Base-by-base conservation (phyloP, 805 yeast species). In the Cyberlindnera meyerae region DNA sequence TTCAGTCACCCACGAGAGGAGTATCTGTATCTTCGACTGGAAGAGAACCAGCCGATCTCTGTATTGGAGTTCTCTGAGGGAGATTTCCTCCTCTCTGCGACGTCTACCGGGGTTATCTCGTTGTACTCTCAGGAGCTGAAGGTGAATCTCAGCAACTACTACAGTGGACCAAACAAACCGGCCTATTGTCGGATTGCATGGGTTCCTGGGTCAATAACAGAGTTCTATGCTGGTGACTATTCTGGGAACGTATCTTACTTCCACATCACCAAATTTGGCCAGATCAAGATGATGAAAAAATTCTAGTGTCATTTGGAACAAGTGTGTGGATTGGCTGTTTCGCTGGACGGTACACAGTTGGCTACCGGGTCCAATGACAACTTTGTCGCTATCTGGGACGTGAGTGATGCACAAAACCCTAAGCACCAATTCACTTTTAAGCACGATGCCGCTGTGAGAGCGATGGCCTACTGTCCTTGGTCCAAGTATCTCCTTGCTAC, bases 391-490 rank as follows among this genome's bases (percentile, higher is more conserved):
- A 63, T 89, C 2, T 88, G 95, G 95, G 77, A 82, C 46, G 69
- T 83, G 15, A 35, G 62, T 3, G 54, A 66, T 36, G 40, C 61
- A 5, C 29, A 43, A 4, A 37, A 53, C 0, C 82, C 90, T 8
- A 50, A 37, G 16, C 48, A 73, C 32, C 58, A 62, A 42, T 75
- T 68, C 52, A 54, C 59, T 8, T 62, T 88, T 34, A 74, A 70
- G 1, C 97, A 89, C 51, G 62, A 66, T 3, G 95, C 96, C 2
- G 97, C 97, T 0, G 89, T 89, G 0, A 88, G 88, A 49, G 97
- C 96, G 0, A 65, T 89, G 30, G 82, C 90, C 4, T 89, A 75
- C 50, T 89, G 96, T 54, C 97, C 97, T 0, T 88, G 96, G 96
- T 71, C 86, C 14, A 76, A 76, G 11, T 70, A 82, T 3, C 60